Evolutionary conservation across 2,329 filamentous ascomycete genomes (phyloP).

Genomic region (Ascochyta clinopodiicola): DNA sequence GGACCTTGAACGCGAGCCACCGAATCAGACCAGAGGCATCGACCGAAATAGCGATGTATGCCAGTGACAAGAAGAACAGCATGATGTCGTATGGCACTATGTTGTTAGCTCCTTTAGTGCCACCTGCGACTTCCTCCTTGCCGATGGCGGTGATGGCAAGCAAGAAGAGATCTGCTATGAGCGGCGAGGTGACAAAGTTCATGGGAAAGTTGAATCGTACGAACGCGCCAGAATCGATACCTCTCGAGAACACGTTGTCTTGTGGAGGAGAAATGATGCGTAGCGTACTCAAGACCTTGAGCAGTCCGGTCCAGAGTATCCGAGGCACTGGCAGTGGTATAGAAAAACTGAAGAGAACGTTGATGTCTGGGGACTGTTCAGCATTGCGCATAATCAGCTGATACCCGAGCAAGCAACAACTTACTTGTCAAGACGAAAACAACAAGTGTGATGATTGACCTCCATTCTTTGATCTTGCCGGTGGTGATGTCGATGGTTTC

Average conservation of each 20-base stretch:
- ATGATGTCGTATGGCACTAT: conserved; percentile 77
- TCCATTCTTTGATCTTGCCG: conserved; percentile 66
- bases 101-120: conserved; percentile 69
- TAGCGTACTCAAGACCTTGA: conserved; percentile 53
- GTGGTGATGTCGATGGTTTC: conserved; percentile 43
- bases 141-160: conserved; percentile 74
- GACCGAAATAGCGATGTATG: conserved; percentile 79
- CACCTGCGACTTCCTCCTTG: conserved; percentile 69
- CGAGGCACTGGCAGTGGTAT: conserved; percentile 68
- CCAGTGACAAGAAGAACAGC: conserved; percentile 74
- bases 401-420: conserved; percentile 40
- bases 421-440: conserved; percentile 74
- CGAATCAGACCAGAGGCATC: conserved; percentile 77
- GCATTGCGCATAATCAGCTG: neutral
- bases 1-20: conserved; percentile 72
- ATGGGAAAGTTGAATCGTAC: conserved; percentile 66
- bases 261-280: conserved; percentile 61
- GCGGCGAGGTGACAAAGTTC: conserved; percentile 73
- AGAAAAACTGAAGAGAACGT: conserved; percentile 73
- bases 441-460: conserved; percentile 73
- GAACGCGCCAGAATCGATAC: conserved; percentile 49
- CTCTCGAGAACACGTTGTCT: conserved; percentile 24
- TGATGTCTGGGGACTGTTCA: conserved; percentile 60
- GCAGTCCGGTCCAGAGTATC: conserved; percentile 53
- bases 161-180: conserved; percentile 74